Evolutionary conservation across 352 stramenopile species (phyloP).

Genomic region (Lagenidium sp.): DNA sequence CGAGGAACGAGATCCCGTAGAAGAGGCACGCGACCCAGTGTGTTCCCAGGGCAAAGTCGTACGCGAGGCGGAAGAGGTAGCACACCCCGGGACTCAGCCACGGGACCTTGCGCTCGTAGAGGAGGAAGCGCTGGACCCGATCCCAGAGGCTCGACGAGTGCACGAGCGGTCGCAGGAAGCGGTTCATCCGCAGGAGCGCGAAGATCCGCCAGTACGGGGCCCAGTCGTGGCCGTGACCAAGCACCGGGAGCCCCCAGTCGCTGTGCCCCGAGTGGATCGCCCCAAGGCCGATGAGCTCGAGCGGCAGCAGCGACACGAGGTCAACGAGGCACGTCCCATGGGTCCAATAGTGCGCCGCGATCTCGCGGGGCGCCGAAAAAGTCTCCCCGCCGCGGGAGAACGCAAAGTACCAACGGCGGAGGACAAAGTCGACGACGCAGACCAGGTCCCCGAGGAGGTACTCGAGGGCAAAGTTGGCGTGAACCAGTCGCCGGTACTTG

Average conservation of each 20-base stretch:
- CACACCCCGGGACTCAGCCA: slow-evolving; percentile 11
- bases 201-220: slow-evolving; percentile 37
- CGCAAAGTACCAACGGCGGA: slow-evolving; percentile 18
- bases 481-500: slow-evolving; percentile 12
- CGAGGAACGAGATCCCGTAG: slow-evolving; percentile 42
- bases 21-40: slow-evolving; percentile 23
- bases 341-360: slow-evolving; percentile 34
- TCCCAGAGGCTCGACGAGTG: slow-evolving; percentile 38
- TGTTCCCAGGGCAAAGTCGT: slow-evolving; percentile 16
- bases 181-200: slow-evolving; percentile 35
- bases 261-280: slow-evolving; percentile 8
- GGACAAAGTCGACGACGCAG: slow-evolving; percentile 20
- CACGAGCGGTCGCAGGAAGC: slow-evolving; percentile 31
- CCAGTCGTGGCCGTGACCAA: slow-evolving; percentile 15
- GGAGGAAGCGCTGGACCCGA: slow-evolving; percentile 31
- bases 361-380: slow-evolving; percentile 5
- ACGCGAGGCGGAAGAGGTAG: slow-evolving; percentile 32
- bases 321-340: slow-evolving; percentile 40
- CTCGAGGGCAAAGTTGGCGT: slow-evolving; percentile 36
- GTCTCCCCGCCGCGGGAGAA: slow-evolving; percentile 13
- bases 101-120: slow-evolving; percentile 39
- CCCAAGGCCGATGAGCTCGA: slow-evolving; percentile 25
- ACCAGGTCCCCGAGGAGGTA: slow-evolving; percentile 34
- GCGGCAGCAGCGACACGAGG: slow-evolving; percentile 30
- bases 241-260: not conserved